These are phyloP conservation scores for Apium graveolens DNA, from an alignment of 129 eudicot genomes.

Conservation along the genomic window DNA sequence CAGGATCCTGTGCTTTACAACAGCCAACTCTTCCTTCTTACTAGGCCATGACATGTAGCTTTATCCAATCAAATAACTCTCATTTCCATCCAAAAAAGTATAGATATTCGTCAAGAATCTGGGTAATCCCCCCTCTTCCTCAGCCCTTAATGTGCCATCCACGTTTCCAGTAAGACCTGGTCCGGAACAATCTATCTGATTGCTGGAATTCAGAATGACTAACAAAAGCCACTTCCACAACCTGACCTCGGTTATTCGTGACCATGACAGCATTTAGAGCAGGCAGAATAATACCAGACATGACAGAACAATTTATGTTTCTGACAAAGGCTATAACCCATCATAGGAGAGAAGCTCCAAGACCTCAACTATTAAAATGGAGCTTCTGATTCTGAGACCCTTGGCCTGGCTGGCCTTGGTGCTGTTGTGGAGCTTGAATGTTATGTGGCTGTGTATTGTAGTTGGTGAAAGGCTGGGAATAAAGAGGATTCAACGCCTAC, in stretches of 20 bases:
- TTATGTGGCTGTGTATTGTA: slow-evolving; percentile 60
- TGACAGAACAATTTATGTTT: slow-evolving; percentile 26
- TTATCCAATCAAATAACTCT: slow-evolving; percentile 20
- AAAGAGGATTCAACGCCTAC: slow-evolving; percentile 76
- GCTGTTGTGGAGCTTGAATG: slow-evolving; percentile 45
- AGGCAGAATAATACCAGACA: slow-evolving; percentile 20
- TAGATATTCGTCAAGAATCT: slow-evolving; percentile 13
- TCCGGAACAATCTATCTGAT: not conserved
- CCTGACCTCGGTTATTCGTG: slow-evolving; percentile 11
- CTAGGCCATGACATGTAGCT: slow-evolving; percentile 46
- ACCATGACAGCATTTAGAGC: slow-evolving; percentile 17
- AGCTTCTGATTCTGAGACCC: slow-evolving; percentile 46
- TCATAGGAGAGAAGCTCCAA: slow-evolving; percentile 7
- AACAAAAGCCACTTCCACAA: not conserved
- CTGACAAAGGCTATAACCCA: slow-evolving; percentile 38
- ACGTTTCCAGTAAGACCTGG: not conserved
- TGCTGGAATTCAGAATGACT: slow-evolving; percentile 15
- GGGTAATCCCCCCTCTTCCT: slow-evolving; percentile 36
- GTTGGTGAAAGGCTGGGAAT: slow-evolving; percentile 76
- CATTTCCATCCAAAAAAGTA: slow-evolving; percentile 14
- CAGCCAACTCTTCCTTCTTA: slow-evolving; percentile 28
- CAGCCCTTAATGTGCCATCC: slow-evolving; percentile 37
- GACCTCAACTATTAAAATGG: slow-evolving; percentile 56
- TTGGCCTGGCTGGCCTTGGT: slow-evolving; percentile 42
- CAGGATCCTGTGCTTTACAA: slow-evolving; percentile 19